phyloP scores from a whole-genome alignment of 2,329 filamentous ascomycete species.

The Cladophialophora chaetospira region DNA sequence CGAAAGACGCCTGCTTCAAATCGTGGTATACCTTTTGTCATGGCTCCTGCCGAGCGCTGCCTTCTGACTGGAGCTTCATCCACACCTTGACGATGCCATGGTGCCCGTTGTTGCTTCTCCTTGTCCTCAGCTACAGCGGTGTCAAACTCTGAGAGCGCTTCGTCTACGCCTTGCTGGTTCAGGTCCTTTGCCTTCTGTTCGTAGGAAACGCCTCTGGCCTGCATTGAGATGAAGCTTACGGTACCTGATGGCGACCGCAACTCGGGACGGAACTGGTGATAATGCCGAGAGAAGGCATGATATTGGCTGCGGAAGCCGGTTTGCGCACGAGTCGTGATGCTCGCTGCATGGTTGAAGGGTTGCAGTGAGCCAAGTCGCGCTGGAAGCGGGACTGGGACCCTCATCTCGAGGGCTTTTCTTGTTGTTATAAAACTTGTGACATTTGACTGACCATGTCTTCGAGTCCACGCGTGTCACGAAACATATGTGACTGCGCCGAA shows the following conservation, averaged over 20 bases:
- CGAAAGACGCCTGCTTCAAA: not conserved
- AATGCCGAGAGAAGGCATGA: not conserved
- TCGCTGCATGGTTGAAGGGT: not conserved
- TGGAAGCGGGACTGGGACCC: not conserved
- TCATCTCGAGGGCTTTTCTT: not conserved
- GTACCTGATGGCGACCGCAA: not conserved
- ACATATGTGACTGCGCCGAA: not conserved
- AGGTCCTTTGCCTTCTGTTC: conserved; percentile 30
- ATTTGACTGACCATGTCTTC: not conserved
- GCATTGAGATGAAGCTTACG: not conserved
- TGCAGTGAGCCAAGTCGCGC: conserved; percentile 3
- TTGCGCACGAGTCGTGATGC: not conserved
- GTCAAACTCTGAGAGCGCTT: conserved; percentile 31
- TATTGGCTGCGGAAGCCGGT: not conserved
- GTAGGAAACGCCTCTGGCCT: conserved; percentile 13
- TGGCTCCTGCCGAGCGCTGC: conserved; percentile 56
- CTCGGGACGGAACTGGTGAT: not conserved
- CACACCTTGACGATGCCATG: conserved; percentile 67
- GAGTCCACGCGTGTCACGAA: not conserved
- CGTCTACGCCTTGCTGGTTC: conserved; percentile 33
- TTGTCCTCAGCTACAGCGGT: conserved; percentile 42
- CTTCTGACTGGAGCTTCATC: conserved; percentile 59
- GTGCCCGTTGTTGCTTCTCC: conserved; percentile 58
- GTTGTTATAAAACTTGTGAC: not conserved
- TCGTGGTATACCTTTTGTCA: conserved; percentile 63